Percentiles rank a stretch among this genome's conserved stretches.
Conservation (phyloP, 179 eudicot genomes). For the Spergularia azorica region DNA sequence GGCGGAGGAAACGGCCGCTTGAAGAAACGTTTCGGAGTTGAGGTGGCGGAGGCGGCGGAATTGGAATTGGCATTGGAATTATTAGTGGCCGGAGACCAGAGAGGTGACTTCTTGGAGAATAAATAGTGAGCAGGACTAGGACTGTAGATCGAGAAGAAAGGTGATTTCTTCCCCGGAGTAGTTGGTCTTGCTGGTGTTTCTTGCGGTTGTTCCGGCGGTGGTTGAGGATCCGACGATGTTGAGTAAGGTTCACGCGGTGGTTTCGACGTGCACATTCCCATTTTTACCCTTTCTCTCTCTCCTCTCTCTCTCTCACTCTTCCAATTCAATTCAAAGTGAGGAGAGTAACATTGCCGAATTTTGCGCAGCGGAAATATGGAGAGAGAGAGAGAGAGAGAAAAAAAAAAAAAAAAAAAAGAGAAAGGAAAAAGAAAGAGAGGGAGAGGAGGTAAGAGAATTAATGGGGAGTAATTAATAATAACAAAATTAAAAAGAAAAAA, state of each 20-base stretch:
- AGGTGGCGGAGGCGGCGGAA: constrained; percentile 44
- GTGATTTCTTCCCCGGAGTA: constrained; percentile 50
- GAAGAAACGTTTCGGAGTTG: constrained; percentile 52
- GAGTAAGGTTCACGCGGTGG: constrained; percentile 36
- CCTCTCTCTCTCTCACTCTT: neutral
- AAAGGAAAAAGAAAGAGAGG: no score
- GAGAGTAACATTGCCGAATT: constrained; percentile 13
- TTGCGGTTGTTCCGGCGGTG: neutral
- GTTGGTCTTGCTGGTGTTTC: constrained; percentile 33
- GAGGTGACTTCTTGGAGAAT: constrained; percentile 76
- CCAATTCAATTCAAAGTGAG: neutral
- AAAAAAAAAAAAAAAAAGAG: neutral
- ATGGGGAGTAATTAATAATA: neutral
- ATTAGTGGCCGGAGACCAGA: constrained; percentile 39
- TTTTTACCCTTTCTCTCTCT: constrained; percentile 5
- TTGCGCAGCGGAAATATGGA: neutral
- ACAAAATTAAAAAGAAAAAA: neutral
- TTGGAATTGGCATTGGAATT: constrained; percentile 22
- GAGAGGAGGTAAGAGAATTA: neutral
- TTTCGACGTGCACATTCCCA: constrained; percentile 68
- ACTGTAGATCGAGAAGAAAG: constrained; percentile 72
- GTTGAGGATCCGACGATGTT: neutral
- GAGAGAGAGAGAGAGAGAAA: neutral
- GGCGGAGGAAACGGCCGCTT: constrained; percentile 72
- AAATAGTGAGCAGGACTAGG: constrained; percentile 86